phyloP scores from a whole-genome alignment of 306 rosid genomes.

The Casuarina glauca region DNA sequence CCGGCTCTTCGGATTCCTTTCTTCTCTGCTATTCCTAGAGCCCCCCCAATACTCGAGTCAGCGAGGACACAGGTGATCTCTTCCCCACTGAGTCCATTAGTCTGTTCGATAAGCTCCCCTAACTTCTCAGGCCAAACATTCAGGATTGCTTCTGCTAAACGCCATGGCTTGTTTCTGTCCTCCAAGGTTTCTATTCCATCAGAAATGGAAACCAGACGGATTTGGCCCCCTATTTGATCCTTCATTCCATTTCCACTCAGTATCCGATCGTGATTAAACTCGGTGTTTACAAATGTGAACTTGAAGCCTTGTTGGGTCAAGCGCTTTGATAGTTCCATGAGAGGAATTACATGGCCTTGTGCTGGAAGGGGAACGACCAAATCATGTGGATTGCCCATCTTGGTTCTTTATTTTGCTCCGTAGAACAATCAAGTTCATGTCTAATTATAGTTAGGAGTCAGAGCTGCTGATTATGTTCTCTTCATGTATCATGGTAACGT shows the following conservation, averaged over 20 bases:
- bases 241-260: slow-evolving; percentile 26
- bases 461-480: too few species aligned
- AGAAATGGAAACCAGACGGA: slow-evolving; percentile 36
- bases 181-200: slow-evolving; percentile 52
- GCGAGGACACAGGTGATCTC: slow-evolving; percentile 52
- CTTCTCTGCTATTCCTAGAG: slow-evolving; percentile 31
- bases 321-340: not conserved
- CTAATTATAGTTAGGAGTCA: too few species aligned
- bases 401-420: not conserved
- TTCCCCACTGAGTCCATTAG: slow-evolving; percentile 33
- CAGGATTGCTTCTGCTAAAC: slow-evolving; percentile 35
- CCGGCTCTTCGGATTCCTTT: slow-evolving; percentile 38
- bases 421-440: too few species aligned
- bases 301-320: too few species aligned
- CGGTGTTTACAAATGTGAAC: slow-evolving; percentile 32
- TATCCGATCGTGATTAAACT: slow-evolving; percentile 43
- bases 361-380: slow-evolving; percentile 62
- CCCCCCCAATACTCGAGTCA: slow-evolving; percentile 68
- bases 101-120: slow-evolving; percentile 46
- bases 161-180: slow-evolving; percentile 43
- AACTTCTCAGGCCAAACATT: slow-evolving; percentile 48
- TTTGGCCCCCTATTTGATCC: slow-evolving; percentile 16
- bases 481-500: too few species aligned
- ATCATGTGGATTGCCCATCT: slow-evolving; percentile 42
- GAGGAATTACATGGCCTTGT: slow-evolving; percentile 80